These are phyloP conservation scores for Crataegus laevigata DNA, from an alignment of 306 rosid genomes.

Conservation along the genomic window DNA sequence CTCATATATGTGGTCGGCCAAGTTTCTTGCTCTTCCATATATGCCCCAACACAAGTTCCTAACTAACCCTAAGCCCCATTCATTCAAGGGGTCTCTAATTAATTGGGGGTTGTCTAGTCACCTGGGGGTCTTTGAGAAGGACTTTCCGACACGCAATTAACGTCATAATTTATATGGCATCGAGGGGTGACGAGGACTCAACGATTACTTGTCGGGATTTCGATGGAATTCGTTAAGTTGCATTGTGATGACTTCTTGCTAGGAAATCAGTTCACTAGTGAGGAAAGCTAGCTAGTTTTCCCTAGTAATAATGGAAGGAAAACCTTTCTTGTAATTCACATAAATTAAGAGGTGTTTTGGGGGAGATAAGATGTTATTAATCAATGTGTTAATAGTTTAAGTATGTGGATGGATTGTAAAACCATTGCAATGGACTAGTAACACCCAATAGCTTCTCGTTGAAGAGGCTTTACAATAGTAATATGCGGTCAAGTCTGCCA, in stretches of 20 bases:
- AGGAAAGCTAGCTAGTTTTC: background rate
- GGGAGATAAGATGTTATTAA: background rate
- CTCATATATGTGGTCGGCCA: background rate
- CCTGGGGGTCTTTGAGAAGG: background rate
- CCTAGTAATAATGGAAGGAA: background rate
- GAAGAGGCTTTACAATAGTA: too few species aligned
- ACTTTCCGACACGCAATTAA: background rate
- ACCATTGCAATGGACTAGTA: too few species aligned
- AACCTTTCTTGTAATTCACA: background rate
- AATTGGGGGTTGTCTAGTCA: background rate
- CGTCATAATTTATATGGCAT: background rate
- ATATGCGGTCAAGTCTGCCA: too few species aligned
- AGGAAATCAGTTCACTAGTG: background rate
- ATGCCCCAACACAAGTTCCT: background rate
- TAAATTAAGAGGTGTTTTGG: background rate
- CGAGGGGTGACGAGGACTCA: background rate
- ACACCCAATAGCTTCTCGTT: too few species aligned
- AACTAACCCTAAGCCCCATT: background rate
- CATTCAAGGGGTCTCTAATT: background rate
- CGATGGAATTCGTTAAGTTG: too few species aligned
- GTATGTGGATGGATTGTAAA: too few species aligned
- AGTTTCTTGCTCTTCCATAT: background rate
- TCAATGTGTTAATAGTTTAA: too few species aligned
- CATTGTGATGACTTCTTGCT: background rate
- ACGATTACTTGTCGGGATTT: too few species aligned